Evolutionary conservation across 306 rosid genomes (phyloP).

Genomic region (Myrica gale): DNA sequence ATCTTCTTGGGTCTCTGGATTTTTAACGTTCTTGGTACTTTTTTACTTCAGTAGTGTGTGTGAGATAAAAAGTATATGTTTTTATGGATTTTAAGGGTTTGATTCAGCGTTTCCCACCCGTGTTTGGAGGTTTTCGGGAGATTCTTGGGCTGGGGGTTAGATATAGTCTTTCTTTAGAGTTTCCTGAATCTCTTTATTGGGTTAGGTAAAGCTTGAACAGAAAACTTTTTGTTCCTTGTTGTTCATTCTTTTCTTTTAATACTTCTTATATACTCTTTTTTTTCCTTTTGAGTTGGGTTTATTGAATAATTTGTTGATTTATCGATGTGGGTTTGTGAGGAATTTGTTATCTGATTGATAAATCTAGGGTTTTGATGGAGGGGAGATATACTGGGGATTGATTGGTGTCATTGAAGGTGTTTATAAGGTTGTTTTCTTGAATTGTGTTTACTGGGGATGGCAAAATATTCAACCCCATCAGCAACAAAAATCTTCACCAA

Average conservation of each 20-base stretch:
- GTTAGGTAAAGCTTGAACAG: conserved; percentile 40
- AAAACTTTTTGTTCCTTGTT: conserved; percentile 13
- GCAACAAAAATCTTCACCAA: conserved; percentile 41
- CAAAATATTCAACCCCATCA: conserved; percentile 49
- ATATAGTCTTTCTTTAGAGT: conserved; percentile 50
- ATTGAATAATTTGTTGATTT: conserved; percentile 30
- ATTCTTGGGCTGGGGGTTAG: conserved; percentile 48
- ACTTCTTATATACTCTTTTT: conserved; percentile 25
- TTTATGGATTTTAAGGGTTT: conserved; percentile 59
- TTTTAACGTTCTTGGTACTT: background rate
- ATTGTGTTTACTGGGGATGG: conserved; percentile 46
- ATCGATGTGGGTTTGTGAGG: conserved; percentile 45
- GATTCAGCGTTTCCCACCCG: conserved; percentile 60
- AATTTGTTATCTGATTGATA: conserved; percentile 52
- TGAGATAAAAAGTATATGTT: background rate
- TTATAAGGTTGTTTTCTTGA: conserved; percentile 61
- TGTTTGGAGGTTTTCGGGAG: conserved; percentile 53
- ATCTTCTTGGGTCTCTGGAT: conserved; percentile 28
- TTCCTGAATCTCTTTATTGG: conserved; percentile 38
- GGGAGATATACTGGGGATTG: conserved; percentile 99
- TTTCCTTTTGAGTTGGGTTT: conserved; percentile 9
- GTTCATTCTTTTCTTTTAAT: conserved; percentile 7
- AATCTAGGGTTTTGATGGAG: conserved; percentile 95
- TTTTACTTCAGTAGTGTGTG: background rate
- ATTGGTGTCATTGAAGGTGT: conserved; percentile 65